Conservation (phyloP, 2,329 filamentous ascomycete species). For the Beauveria caledonica region DNA sequence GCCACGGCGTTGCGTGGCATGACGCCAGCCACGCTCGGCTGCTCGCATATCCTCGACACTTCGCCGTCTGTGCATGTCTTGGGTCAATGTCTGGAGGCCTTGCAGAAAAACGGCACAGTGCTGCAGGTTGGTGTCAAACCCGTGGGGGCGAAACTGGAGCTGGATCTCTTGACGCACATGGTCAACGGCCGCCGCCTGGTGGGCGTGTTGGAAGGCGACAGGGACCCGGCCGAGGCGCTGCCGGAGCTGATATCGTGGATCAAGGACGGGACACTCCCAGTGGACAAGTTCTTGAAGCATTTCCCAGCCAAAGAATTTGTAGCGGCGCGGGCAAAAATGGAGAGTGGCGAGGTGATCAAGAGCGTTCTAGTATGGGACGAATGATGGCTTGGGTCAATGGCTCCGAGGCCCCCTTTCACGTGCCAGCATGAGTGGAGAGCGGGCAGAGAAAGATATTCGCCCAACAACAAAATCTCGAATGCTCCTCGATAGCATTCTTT, state of each 20-base stretch:
- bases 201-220: constrained; percentile 1
- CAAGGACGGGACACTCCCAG: constrained; percentile 2
- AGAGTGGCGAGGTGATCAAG: constrained; percentile 4
- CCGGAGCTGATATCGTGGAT: constrained; percentile 2
- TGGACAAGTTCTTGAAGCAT: neutral
- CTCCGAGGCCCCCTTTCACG: too few species aligned
- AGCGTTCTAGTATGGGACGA: neutral
- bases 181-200: constrained; percentile 1
- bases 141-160: neutral
- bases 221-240: neutral
- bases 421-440: too few species aligned
- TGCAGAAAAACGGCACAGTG: neutral
- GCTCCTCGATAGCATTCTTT: too few species aligned
- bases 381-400: too few species aligned
- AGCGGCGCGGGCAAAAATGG: constrained; percentile 1
- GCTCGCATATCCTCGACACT: constrained; percentile 1
- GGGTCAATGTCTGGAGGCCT: neutral
- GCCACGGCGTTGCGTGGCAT: neutral
- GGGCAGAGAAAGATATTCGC: too few species aligned
- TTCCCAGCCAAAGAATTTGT: neutral
- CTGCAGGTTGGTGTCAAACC: constrained; percentile 6
- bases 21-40: neutral
- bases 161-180: neutral
- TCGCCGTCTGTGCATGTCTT: neutral
- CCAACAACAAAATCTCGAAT: too few species aligned